Conservation (phyloP, 352 stramenopile species). For the Stramenopiles sp. region DNA sequence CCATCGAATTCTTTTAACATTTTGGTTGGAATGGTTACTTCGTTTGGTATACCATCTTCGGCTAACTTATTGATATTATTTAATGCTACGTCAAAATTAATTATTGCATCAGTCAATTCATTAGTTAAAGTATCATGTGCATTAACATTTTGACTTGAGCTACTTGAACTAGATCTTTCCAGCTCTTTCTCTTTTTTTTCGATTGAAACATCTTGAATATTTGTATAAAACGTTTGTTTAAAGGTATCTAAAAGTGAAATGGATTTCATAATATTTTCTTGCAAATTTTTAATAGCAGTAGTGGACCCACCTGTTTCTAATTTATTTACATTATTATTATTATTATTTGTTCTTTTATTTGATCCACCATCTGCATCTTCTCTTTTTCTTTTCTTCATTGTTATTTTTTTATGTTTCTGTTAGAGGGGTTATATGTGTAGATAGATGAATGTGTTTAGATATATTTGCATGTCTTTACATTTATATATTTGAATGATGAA, state of each 20-base stretch:
- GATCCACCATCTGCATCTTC: too few species aligned
- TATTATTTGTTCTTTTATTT: too few species aligned
- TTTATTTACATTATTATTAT: too few species aligned
- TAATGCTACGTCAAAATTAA: neutral
- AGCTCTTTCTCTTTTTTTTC: neutral
- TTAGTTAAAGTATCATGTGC: neutral
- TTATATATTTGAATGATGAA: too few species aligned
- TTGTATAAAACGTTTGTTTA: neutral
- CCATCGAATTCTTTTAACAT: neutral
- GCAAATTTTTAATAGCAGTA: slow-evolving; percentile 22
- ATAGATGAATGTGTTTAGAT: too few species aligned
- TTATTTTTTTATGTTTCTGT: too few species aligned
- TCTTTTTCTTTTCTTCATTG: too few species aligned
- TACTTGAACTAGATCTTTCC: neutral
- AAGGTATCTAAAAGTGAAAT: neutral
- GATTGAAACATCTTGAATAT: neutral
- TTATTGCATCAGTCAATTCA: neutral
- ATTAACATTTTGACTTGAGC: neutral
- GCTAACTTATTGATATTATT: neutral
- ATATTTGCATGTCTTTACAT: too few species aligned
- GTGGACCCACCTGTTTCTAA: too few species aligned
- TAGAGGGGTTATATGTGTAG: too few species aligned
- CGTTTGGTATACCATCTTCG: neutral
- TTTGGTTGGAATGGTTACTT: neutral
- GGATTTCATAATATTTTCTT: slow-evolving; percentile 21